phyloP scores from a whole-genome alignment of 306 rosid genomes.

The Begonia peltatifolia region DNA sequence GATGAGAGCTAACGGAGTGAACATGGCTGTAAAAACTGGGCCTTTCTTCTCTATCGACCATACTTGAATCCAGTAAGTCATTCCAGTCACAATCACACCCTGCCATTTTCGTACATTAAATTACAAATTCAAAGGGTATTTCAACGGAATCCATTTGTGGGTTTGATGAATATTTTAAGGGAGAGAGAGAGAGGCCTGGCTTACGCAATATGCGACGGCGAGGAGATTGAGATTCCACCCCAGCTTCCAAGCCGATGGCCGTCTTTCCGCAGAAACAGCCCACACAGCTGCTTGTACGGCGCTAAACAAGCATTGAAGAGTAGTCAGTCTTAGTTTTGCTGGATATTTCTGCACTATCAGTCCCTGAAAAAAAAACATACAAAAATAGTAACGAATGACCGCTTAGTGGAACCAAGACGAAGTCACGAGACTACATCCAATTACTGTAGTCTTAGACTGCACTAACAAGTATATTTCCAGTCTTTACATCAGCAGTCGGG shows the following conservation, averaged over 20 bases:
- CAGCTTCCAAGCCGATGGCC: slow-evolving; percentile 69
- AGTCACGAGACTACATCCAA: too few relatives aligned
- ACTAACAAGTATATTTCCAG: too few relatives aligned
- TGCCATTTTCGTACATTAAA: slow-evolving; percentile 13
- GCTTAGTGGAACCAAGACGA: too few relatives aligned
- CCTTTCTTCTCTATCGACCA: slow-evolving; percentile 75
- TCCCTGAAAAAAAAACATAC: slow-evolving; percentile 19
- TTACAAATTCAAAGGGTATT: too few relatives aligned
- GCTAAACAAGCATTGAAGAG: slow-evolving; percentile 64
- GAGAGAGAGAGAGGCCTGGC: neutral
- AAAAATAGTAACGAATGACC: too few relatives aligned
- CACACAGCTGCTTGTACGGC: slow-evolving; percentile 40
- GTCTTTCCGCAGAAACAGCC: slow-evolving; percentile 49
- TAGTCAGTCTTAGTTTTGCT: slow-evolving; percentile 63
- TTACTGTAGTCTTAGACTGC: too few relatives aligned
- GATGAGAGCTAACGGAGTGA: slow-evolving; percentile 69
- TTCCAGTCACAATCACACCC: slow-evolving; percentile 73
- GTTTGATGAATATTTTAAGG: neutral
- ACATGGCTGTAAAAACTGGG: slow-evolving; percentile 75
- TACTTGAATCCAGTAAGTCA: slow-evolving; percentile 82
- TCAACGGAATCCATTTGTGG: too few relatives aligned
- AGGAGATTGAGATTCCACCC: slow-evolving; percentile 84
- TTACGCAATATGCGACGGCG: slow-evolving; percentile 72
- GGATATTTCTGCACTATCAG: slow-evolving; percentile 56
- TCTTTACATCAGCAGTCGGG: too few relatives aligned